Evolutionary conservation across 1,284 basidiomycete species (phyloP), one percentile per base, ranked within the genome.

Genomic region (Tremellales sp.): DNA sequence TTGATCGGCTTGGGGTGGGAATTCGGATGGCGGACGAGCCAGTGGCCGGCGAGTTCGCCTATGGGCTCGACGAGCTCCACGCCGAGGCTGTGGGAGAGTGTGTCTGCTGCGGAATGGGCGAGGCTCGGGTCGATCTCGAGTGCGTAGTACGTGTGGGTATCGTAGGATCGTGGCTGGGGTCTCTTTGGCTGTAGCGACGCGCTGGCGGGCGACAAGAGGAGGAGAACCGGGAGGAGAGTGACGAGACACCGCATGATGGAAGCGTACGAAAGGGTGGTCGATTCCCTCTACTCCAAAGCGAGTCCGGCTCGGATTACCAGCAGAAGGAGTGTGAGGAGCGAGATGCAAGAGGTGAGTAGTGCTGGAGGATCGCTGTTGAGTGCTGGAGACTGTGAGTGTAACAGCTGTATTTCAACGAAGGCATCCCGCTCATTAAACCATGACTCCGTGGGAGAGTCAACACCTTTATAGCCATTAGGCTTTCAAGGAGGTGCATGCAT

Each of bases 41-140:
- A 98, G 70, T 87, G 79, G 48, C 91, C 78, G 3, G 70, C 66
- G 9, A 98, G 80, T 68, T 95, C 86, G 31, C 94, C 94, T 12
- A 85, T 85, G 53, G 80, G 83, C 63, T 94, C 90, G 42, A 97
- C 85, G 41, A 95, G 74, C 69, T 97, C 85, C 9, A 89, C 84
- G 19, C 84, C 84, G 7, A 97, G 78, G 2, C 76, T 72, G 3
- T 71, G 54, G 2, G 84, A 79, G 36, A 86, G 76, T 1, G 54
- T 40, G 1, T 53, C 48, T 9, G 65, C 61, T 0, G 39, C 36
- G 42, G 83, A 78, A 38, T 71, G 71, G 53, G 85, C 73, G 47
- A 85, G 79, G 51, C 77, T 75, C 29, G 76, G 76, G 21, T 53
- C 54, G 2, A 71, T 57, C 49, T 73, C 70, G 47, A 74, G 56